Conservation (phyloP, 2,329 filamentous ascomycete genomes). For the Gremmenia infestans region DNA sequence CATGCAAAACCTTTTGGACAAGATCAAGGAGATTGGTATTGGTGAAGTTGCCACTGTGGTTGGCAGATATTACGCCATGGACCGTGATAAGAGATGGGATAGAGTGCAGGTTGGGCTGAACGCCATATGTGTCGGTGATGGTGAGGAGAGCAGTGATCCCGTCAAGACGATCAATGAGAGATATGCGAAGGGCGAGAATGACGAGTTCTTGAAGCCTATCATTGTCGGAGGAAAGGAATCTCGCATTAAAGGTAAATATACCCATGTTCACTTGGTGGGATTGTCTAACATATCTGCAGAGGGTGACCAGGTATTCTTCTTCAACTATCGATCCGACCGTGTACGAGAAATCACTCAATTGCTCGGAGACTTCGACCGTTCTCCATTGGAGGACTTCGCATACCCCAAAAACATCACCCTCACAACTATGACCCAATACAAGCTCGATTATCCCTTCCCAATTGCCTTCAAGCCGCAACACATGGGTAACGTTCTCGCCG, state of each 20-base stretch:
- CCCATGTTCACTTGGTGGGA: background rate
- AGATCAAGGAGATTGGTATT: slow-evolving; percentile 74
- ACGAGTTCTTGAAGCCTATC: slow-evolving; percentile 98
- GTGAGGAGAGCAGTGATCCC: slow-evolving; percentile 78
- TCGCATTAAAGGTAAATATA: slow-evolving; percentile 69
- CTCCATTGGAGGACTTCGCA: slow-evolving; percentile 82
- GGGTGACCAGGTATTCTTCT: slow-evolving; percentile 95
- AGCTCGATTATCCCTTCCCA: slow-evolving; percentile 87
- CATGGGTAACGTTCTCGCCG: slow-evolving; percentile 97
- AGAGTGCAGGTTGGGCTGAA: slow-evolving; percentile 85
- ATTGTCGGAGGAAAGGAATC: slow-evolving; percentile 83
- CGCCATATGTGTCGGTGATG: slow-evolving; percentile 76
- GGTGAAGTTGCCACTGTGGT: slow-evolving; percentile 91
- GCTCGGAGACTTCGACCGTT: slow-evolving; percentile 86
- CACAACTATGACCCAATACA: slow-evolving; percentile 98
- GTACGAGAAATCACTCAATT: slow-evolving; percentile 95
- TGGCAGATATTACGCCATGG: slow-evolving; percentile 97
- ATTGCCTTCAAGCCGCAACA: slow-evolving; percentile 90
- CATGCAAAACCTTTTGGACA: slow-evolving; percentile 79
- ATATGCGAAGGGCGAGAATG: slow-evolving; percentile 83
- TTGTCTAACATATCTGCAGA: slow-evolving; percentile 46
- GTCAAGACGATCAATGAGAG: slow-evolving; percentile 81
- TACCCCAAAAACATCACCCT: slow-evolving; percentile 85
- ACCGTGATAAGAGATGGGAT: slow-evolving; percentile 99
- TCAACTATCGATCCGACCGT: slow-evolving; percentile 99